Percentiles rank a stretch among this genome's conserved stretches.
Evolutionary conservation across 306 rosid species (phyloP).

Genomic region (Acacia confusa): DNA sequence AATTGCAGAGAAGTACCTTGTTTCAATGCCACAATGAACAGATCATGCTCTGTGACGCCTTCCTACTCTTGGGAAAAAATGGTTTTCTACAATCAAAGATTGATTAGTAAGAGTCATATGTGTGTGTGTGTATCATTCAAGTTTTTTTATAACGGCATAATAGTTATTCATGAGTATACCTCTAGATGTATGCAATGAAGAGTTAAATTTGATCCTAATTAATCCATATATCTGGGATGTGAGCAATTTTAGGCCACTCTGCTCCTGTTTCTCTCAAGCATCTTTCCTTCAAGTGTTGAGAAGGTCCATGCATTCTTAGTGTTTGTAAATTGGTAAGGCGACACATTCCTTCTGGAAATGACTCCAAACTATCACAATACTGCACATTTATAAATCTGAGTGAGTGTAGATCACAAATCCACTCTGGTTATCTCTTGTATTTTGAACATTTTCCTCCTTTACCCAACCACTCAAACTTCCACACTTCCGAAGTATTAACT

Average conservation of each 20-base stretch:
- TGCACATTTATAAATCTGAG: neutral
- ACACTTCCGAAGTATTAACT: neutral
- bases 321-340: neutral
- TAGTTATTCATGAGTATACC: neutral
- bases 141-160: neutral
- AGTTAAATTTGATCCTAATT: neutral
- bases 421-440: neutral
- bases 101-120: no score
- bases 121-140: neutral
- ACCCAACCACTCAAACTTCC: conserved; percentile 15
- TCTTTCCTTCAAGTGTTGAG: neutral
- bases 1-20: neutral
- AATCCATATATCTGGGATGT: neutral
- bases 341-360: neutral
- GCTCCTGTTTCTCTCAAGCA: neutral
- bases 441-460: neutral
- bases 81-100: neutral
- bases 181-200: neutral
- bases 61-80: neutral
- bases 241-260: neutral
- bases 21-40: neutral
- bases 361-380: neutral
- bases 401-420: neutral
- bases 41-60: neutral
- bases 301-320: rapidly evolving